Percentiles rank a stretch among this genome's conserved stretches.
phyloP scores from a whole-genome alignment of 352 stramenopile genomes.

The Plasmopara halstedii region DNA sequence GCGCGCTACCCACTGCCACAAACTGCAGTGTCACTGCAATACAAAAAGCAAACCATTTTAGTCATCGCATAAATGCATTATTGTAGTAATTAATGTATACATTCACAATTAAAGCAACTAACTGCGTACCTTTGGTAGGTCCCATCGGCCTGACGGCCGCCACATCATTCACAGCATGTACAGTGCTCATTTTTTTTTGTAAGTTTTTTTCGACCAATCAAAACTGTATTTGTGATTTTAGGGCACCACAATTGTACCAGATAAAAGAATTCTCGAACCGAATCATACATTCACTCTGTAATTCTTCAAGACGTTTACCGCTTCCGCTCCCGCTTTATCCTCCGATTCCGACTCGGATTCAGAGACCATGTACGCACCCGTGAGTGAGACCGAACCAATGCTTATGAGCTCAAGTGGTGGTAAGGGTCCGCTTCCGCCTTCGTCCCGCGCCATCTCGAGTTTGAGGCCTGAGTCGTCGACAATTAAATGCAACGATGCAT shows the following conservation, averaged over 20 bases:
- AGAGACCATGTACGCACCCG: constrained; percentile 61
- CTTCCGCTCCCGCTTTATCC: constrained; percentile 6
- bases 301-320: constrained; percentile 10
- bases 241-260: constrained; percentile 1
- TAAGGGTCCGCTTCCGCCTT: constrained; percentile 20
- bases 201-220: neutral
- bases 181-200: constrained; percentile 2
- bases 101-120: neutral
- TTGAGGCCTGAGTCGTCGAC: constrained; percentile 53
- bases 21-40: constrained; percentile 78
- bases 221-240: neutral
- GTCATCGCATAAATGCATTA: neutral
- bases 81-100: neutral
- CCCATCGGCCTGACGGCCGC: constrained; percentile 12
- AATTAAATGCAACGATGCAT: constrained; percentile 62
- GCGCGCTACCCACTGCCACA: constrained; percentile 65
- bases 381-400: constrained; percentile 74
- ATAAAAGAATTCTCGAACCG: constrained; percentile 10
- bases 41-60: neutral
- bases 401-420: constrained; percentile 35
- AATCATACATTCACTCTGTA: neutral
- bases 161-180: constrained; percentile 2
- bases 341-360: constrained; percentile 20
- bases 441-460: constrained; percentile 32
- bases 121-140: constrained; percentile 26